A percentile compares a stretch with the other conserved stretches of the same genome.
Conservation (phyloP, 768 basidiomycete species). For the Auriscalpium vulgare region DNA sequence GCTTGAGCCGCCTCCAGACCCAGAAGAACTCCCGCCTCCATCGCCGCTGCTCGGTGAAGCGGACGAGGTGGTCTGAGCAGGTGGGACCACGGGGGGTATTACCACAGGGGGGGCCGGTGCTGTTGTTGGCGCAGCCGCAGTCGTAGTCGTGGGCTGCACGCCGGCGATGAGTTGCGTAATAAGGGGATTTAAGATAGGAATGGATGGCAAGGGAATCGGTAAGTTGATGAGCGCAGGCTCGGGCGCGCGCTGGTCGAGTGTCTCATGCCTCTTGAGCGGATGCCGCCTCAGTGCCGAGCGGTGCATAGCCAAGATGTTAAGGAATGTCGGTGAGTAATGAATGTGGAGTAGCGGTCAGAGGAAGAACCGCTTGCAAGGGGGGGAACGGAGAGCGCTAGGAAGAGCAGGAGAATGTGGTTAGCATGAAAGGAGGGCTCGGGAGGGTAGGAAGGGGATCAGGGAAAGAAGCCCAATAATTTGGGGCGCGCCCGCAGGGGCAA, state of each 20-base stretch:
- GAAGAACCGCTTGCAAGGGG: background rate
- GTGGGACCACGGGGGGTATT: background rate
- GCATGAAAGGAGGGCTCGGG: background rate
- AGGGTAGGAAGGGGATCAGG: background rate
- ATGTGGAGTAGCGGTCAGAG: background rate
- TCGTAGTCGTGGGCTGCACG: conserved; percentile 1
- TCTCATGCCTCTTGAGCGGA: background rate
- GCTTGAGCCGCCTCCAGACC: background rate
- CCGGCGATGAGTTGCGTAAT: conserved; percentile 22
- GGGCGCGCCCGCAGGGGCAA: background rate
- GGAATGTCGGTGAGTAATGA: background rate
- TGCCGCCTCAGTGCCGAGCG: background rate
- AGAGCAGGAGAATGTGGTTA: background rate
- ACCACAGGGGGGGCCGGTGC: background rate
- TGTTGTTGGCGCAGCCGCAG: conserved; percentile 1
- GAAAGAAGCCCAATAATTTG: background rate
- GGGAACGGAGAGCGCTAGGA: background rate
- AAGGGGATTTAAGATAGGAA: conserved; percentile 27
- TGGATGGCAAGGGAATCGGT: conserved; percentile 2
- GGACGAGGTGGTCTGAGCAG: background rate
- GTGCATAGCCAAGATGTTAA: background rate
- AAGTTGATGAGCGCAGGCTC: conserved; percentile 4
- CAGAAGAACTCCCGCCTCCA: background rate
- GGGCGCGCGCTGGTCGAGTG: background rate
- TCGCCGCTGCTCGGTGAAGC: background rate